Evolutionary conservation across 108 stramenopile genomes (phyloP).

Genomic region (Stephanodiscus triporus): DNA sequence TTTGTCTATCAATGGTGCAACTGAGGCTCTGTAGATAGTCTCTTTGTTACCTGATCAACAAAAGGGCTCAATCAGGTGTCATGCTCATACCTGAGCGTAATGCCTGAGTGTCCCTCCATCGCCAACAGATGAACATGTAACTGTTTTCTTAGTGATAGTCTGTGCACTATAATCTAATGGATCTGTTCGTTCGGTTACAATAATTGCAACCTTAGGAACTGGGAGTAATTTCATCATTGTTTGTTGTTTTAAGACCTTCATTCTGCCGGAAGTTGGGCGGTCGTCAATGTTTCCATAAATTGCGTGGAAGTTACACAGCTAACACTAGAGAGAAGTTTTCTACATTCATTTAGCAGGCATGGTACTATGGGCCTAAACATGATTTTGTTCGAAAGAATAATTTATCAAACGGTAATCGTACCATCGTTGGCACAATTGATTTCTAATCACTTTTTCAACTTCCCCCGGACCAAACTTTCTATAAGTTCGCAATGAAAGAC

Average conservation of each 20-base stretch:
- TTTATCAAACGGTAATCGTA: not conserved
- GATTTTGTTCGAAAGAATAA: no score
- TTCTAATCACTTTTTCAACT: not conserved
- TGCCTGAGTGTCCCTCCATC: no score
- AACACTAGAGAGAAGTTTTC: no score
- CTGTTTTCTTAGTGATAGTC: not conserved
- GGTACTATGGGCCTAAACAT: no score
- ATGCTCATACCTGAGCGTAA: no score
- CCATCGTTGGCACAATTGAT: conserved; percentile 3
- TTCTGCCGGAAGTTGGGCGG: not conserved
- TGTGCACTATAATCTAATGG: not conserved
- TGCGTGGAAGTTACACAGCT: not conserved
- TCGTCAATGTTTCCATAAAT: not conserved
- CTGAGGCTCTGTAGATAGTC: not conserved
- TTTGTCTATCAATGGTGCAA: not conserved
- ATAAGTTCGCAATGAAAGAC: not conserved
- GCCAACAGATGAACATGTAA: no score
- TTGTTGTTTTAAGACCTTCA: not conserved
- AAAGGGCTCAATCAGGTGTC: no score
- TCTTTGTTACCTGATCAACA: not conserved
- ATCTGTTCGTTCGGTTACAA: not conserved
- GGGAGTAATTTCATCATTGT: no score
- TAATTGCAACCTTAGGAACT: no score
- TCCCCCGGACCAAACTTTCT: not conserved
- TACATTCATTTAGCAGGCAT: no score